Conservation (phyloP, 345 rosid species). For the Hirschfeldia incana region DNA sequence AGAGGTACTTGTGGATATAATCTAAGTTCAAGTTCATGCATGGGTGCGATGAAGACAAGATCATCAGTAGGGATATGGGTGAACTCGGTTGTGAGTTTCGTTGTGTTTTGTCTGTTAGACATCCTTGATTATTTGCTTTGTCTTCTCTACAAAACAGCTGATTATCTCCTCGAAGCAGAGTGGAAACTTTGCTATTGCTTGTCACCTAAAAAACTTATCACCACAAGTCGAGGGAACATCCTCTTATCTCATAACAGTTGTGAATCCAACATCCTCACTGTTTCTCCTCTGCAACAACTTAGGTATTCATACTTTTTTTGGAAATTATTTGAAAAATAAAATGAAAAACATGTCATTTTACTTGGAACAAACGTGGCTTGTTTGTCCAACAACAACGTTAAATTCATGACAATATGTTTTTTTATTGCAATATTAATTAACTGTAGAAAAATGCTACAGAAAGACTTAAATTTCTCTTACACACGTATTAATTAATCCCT, state of each 20-base stretch:
- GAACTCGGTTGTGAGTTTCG: constrained; percentile 60
- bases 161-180: constrained; percentile 73
- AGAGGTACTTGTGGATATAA: background rate
- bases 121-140: constrained; percentile 66
- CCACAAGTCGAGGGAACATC: constrained; percentile 21
- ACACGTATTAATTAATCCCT: constrained; percentile 11
- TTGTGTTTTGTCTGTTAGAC: constrained; percentile 80
- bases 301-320: constrained; percentile 1
- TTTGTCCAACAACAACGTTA: constrained; percentile 23
- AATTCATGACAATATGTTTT: constrained; percentile 20
- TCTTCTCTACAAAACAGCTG: constrained; percentile 61
- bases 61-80: constrained; percentile 40
- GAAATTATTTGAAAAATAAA: background rate
- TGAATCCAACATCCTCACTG: constrained; percentile 32
- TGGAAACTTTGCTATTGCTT: constrained; percentile 81
- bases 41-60: constrained; percentile 41
- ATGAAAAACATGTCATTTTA: constrained; percentile 9
- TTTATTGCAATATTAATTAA: background rate
- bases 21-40: constrained; percentile 9
- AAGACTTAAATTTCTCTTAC: background rate
- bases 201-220: constrained; percentile 56
- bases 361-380: constrained; percentile 21
- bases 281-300: constrained; percentile 29
- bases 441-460: background rate
- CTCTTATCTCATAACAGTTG: constrained; percentile 14